phyloP scores from a whole-genome alignment of 1,139 yeast species.

The Yamadazyma oceani region DNA sequence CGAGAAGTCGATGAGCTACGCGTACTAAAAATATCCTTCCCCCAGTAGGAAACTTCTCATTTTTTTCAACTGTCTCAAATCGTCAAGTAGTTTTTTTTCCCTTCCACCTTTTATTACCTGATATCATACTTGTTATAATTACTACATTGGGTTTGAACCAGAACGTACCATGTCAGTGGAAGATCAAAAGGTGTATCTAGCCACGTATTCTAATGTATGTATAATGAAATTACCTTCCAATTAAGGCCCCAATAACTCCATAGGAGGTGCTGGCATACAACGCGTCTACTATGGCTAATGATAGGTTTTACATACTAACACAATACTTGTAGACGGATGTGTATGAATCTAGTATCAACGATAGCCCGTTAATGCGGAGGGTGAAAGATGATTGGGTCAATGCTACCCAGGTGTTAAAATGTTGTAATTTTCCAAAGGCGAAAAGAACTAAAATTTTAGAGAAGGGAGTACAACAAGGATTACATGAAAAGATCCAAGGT shows the following conservation, averaged over 20 bases:
- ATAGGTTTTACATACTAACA: conserved; percentile 20
- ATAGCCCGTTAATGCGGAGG: conserved; percentile 91
- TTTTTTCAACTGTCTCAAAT: conserved; percentile 11
- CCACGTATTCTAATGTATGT: conserved; percentile 30
- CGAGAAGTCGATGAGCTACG: conserved; percentile 2
- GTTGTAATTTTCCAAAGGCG: conserved; percentile 93
- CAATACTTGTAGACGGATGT: conserved; percentile 57
- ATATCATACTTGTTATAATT: not conserved
- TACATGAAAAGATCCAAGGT: conserved; percentile 93
- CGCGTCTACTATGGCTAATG: too few relatives aligned
- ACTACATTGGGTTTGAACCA: not conserved
- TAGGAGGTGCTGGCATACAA: too few relatives aligned
- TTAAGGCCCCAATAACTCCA: too few relatives aligned
- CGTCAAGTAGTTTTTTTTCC: conserved; percentile 9
- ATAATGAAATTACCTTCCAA: not conserved
- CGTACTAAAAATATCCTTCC: conserved; percentile 3
- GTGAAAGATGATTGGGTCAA: conserved; percentile 92
- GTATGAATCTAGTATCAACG: conserved; percentile 76
- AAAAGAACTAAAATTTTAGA: conserved; percentile 89
- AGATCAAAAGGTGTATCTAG: conserved; percentile 26
- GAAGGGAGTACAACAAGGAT: conserved; percentile 83
- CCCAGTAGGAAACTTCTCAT: not conserved
- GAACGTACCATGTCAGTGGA: conserved; percentile 16
- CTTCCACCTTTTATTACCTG: not conserved
- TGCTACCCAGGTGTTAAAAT: conserved; percentile 95